Evolutionary conservation across 768 basidiomycete species (phyloP), one percentile per base, ranked within the genome.

Genomic region (Tephrocybe sp.): DNA sequence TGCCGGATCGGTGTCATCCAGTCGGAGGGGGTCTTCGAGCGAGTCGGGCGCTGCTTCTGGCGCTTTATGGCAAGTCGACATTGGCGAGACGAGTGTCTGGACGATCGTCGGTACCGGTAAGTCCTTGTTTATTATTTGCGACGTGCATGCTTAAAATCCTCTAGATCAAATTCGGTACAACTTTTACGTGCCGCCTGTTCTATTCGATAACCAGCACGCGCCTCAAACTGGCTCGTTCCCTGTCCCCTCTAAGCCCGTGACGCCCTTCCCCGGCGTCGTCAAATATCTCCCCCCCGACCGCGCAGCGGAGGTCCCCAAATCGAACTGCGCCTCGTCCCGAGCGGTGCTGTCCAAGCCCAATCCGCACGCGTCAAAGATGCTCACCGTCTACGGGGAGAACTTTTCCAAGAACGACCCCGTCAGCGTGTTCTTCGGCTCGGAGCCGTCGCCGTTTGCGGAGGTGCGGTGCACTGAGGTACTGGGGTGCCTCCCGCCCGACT

Each of bases 11-110:
- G 77, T 83, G 13, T 77, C 82, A 22, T 86, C 88, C 34, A 74
- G 79, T 40, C 75, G 87, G 27, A 82, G 86, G 36, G 84, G 85
- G 12, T 82, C 82, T 25, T 70, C 78, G 12, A 83, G 84, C 59
- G 88, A 90, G 49, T 64, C 79, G 34, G 80, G 83, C 28, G 84
- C 84, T 44, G 82, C 84, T 37, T 91, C 87, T 5, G 90, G 87
- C 43, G 86, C 87, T 9, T 76, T 89, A 19, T 92, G 89, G 90
- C 86, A 86, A 62, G 86, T 93, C 47, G 92, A 94, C 65, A 92
- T 92, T 50, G 92, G 92, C 53, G 92, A 94, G 73, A 92, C 91
- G 25, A 92, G 90, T 63, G 89, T 93, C 19, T 95, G 92, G 92
- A 94, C 92, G 3, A 91, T 94, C 57, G 90, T 93, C 53, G 91